Evolutionary conservation across 768 basidiomycete species (phyloP).

Genomic region (Podaxis sp.): DNA sequence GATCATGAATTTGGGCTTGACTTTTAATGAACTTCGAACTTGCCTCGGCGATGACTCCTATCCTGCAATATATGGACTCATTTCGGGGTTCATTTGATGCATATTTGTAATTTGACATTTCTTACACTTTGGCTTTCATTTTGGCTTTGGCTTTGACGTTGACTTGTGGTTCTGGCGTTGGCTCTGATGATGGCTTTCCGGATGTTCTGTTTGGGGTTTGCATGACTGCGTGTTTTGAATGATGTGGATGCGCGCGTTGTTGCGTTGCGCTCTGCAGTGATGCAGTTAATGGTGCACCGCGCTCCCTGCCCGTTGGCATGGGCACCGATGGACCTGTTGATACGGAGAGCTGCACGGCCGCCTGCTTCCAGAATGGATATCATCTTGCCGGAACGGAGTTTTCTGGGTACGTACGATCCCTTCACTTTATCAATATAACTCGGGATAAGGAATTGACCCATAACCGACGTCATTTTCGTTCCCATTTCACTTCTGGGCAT

Average conservation of each 20-base stretch:
- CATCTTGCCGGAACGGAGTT: slow-evolving; percentile 38
- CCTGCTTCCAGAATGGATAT: slow-evolving; percentile 56
- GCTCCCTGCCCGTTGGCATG: slow-evolving; percentile 36
- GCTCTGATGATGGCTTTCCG: neutral
- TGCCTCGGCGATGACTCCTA: neutral
- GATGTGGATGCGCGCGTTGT: neutral
- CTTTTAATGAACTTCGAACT: neutral
- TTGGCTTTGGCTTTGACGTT: neutral
- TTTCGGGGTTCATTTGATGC: neutral
- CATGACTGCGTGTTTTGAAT: neutral
- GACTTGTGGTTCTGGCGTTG: slow-evolving; percentile 14
- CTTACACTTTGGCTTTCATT: neutral
- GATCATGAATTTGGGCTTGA: slow-evolving; percentile 28
- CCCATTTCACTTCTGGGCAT: slow-evolving; percentile 3
- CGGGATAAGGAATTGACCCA: slow-evolving; percentile 9
- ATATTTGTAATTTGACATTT: neutral
- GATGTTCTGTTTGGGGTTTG: no score
- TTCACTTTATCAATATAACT: neutral
- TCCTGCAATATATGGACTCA: neutral
- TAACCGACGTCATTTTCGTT: neutral
- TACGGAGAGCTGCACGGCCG: slow-evolving; percentile 55
- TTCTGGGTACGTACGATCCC: slow-evolving; percentile 27
- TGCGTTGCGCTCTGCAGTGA: slow-evolving; percentile 29
- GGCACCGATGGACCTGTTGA: slow-evolving; percentile 43
- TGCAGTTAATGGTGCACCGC: slow-evolving; percentile 39